These are phyloP conservation scores for Auricularia cornea DNA, from an alignment of 768 basidiomycete species.

Conservation along the genomic window DNA sequence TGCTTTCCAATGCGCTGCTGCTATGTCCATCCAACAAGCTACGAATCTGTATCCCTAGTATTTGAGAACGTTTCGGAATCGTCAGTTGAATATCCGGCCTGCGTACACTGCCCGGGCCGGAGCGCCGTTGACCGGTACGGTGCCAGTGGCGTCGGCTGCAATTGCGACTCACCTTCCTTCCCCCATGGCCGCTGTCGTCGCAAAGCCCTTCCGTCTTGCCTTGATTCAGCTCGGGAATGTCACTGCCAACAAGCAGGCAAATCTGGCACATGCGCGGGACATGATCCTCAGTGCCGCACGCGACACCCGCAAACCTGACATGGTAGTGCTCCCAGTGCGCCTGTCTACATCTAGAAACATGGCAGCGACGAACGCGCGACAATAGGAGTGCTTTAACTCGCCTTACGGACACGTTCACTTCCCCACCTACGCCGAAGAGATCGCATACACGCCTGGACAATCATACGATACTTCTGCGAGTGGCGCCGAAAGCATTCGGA, in stretches of 20 bases:
- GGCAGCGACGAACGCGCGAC: constrained; percentile 1
- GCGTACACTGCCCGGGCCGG: too few relatives aligned
- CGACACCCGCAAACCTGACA: constrained; percentile 49
- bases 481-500: constrained; percentile 67
- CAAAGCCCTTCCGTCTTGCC: constrained; percentile 77
- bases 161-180: not conserved
- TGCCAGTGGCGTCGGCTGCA: not conserved
- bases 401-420: constrained; percentile 78
- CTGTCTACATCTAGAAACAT: not conserved
- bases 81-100: too few relatives aligned
- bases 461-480: constrained; percentile 48
- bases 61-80: too few relatives aligned
- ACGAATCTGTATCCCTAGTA: not conserved
- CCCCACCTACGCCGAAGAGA: constrained; percentile 73
- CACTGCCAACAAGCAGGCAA: constrained; percentile 59
- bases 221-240: constrained; percentile 83
- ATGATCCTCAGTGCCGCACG: constrained; percentile 67
- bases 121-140: not conserved
- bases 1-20: not conserved
- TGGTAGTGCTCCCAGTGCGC: constrained; percentile 79
- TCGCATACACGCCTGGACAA: constrained; percentile 51
- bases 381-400: constrained; percentile 82
- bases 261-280: constrained; percentile 73
- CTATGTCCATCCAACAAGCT: too few relatives aligned
- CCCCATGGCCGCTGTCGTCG: constrained; percentile 22